Conservation (phyloP, 2,329 filamentous ascomycete species). For the Albifimbria verrucaria region DNA sequence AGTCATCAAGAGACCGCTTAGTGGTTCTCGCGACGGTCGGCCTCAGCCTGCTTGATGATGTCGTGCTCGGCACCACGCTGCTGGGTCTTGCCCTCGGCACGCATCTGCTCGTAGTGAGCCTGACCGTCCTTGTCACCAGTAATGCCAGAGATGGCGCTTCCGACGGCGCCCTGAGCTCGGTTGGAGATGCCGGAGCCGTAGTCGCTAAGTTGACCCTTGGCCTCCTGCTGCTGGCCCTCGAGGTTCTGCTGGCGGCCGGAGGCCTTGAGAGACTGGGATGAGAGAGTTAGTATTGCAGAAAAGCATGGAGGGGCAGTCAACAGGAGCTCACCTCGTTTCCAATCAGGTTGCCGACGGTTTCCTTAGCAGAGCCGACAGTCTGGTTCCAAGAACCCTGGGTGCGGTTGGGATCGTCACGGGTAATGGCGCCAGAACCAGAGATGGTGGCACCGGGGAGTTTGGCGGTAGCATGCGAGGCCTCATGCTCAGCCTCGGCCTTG, state of each 20-base stretch:
- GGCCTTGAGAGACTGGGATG: slow-evolving; percentile 61
- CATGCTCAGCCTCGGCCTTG: slow-evolving; percentile 63
- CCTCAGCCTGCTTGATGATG: slow-evolving; percentile 67
- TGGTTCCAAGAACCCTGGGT: slow-evolving; percentile 78
- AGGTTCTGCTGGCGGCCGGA: slow-evolving; percentile 75
- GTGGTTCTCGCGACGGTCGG: slow-evolving; percentile 22
- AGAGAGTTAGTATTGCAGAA: slow-evolving; percentile 5
- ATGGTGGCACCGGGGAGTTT: slow-evolving; percentile 72
- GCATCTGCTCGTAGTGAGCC: slow-evolving; percentile 62
- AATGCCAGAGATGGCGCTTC: slow-evolving; percentile 66
- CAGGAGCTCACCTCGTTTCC: slow-evolving; percentile 61
- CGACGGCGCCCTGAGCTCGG: slow-evolving; percentile 69
- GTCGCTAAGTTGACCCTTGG: slow-evolving; percentile 76
- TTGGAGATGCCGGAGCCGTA: slow-evolving; percentile 61
- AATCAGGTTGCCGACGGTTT: slow-evolving; percentile 70
- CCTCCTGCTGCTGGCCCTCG: slow-evolving; percentile 77
- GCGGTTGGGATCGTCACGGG: slow-evolving; percentile 71
- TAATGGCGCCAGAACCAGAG: slow-evolving; percentile 65
- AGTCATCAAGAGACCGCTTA: too few species aligned
- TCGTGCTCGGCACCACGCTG: slow-evolving; percentile 82
- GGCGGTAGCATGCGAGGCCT: slow-evolving; percentile 69
- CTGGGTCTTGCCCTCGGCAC: slow-evolving; percentile 79
- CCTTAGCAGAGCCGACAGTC: slow-evolving; percentile 82
- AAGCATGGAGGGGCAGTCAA: not conserved
- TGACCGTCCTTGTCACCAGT: slow-evolving; percentile 68